Evolutionary conservation across 495 filamentous ascomycete genomes (phyloP).

Genomic region (Penicillium subrubescens): DNA sequence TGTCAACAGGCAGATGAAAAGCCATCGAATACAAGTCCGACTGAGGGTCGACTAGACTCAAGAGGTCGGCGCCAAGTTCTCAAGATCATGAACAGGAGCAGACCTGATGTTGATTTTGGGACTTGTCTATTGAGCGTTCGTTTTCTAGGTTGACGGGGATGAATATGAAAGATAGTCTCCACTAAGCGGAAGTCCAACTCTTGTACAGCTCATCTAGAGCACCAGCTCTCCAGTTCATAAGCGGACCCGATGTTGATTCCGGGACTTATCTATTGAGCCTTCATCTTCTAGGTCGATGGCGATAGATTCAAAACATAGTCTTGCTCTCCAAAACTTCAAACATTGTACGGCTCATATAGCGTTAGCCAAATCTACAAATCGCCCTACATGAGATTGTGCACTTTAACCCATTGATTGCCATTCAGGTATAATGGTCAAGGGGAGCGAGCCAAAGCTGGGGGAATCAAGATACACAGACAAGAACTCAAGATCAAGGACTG

Average conservation of each 20-base stretch:
- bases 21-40: neutral
- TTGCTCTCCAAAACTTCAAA: neutral
- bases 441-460: neutral
- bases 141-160: neutral
- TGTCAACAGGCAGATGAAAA: neutral
- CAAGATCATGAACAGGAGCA: too few relatives aligned
- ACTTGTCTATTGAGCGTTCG: neutral
- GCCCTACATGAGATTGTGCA: neutral
- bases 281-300: neutral
- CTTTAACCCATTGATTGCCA: neutral
- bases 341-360: neutral
- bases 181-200: too few relatives aligned
- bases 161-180: neutral
- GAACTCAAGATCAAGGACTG: neutral
- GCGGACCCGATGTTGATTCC: too few relatives aligned
- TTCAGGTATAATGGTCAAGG: neutral
- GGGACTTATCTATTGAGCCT: neutral
- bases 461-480: neutral
- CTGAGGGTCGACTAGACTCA: neutral
- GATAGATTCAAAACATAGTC: neutral
- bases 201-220: neutral
- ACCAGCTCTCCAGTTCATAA: too few relatives aligned
- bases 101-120: too few relatives aligned
- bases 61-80: neutral
- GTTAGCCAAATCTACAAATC: neutral